phyloP scores from a whole-genome alignment of 768 basidiomycete genomes.

The Rhizopogon vesiculosus region DNA sequence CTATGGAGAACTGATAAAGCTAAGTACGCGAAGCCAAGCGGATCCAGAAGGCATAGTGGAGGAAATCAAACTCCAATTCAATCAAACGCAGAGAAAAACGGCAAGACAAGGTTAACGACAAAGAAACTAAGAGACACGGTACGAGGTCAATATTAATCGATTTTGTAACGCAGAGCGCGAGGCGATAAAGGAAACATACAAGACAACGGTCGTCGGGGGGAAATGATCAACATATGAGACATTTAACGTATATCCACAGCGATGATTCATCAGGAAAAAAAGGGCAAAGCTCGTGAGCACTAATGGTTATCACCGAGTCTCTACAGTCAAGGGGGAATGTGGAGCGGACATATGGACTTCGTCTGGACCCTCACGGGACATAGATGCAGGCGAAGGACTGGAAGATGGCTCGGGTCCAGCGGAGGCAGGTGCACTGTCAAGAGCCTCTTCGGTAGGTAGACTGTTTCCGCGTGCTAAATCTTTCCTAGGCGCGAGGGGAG shows the following conservation, averaged over 20 bases:
- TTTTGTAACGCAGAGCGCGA: conserved; percentile 1
- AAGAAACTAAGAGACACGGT: conserved; percentile 19
- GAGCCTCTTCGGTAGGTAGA: neutral
- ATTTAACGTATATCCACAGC: neutral
- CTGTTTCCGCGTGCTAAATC: neutral
- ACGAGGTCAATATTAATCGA: conserved; percentile 2
- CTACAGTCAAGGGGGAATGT: neutral
- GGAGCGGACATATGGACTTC: neutral
- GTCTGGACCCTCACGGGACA: neutral
- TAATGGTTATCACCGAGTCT: neutral
- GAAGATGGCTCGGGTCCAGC: conserved; percentile 1
- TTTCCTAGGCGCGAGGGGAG: neutral
- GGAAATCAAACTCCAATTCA: conserved; percentile 1
- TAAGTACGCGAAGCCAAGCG: conserved; percentile 19
- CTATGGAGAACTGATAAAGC: conserved; percentile 3
- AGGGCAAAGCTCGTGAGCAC: neutral
- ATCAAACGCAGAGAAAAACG: neutral
- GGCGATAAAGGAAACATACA: neutral
- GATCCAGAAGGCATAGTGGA: conserved; percentile 10
- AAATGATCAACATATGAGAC: conserved; percentile 1
- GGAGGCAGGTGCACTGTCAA: neutral
- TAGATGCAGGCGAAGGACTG: neutral
- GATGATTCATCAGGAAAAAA: neutral
- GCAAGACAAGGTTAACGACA: conserved; percentile 1
- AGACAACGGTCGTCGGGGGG: neutral